phyloP scores from a whole-genome alignment of 306 rosid genomes.

The Senna tora region DNA sequence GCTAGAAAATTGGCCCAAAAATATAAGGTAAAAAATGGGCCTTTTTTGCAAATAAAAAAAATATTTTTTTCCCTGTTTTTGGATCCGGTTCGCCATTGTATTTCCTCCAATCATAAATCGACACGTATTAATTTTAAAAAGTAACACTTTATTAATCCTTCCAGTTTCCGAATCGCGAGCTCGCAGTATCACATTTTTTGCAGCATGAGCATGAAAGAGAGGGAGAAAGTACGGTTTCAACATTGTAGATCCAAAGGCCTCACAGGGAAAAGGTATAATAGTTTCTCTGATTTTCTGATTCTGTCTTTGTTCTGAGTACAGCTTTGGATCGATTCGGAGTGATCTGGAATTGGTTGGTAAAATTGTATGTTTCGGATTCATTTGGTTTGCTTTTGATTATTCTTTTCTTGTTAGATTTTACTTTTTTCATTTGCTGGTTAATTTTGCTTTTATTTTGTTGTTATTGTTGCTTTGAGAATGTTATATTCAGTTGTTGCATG shows the following conservation, averaged over 20 bases:
- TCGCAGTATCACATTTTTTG: too few relatives aligned
- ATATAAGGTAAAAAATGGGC: neutral
- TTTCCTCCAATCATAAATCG: neutral
- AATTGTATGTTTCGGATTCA: neutral
- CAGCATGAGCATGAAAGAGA: neutral
- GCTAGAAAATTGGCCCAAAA: neutral
- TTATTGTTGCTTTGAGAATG: neutral
- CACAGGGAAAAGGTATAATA: neutral
- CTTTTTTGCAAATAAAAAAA: neutral
- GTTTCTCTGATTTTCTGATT: neutral
- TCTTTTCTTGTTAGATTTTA: neutral
- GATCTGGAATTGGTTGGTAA: neutral
- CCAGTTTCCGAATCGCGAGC: too few relatives aligned
- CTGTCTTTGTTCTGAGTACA: too few relatives aligned
- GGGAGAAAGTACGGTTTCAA: neutral
- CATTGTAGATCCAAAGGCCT: neutral
- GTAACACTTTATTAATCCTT: neutral
- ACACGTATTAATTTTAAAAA: neutral
- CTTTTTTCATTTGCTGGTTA: neutral
- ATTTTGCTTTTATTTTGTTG: neutral
- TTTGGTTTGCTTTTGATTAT: neutral
- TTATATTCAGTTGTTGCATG: neutral
- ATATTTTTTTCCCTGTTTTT: neutral
- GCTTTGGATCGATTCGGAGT: neutral
- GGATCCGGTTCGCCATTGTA: neutral